These are phyloP conservation scores for Mycosphaerelloides madeirae DNA, from an alignment of 2,329 filamentous ascomycete species.

Conservation along the genomic window DNA sequence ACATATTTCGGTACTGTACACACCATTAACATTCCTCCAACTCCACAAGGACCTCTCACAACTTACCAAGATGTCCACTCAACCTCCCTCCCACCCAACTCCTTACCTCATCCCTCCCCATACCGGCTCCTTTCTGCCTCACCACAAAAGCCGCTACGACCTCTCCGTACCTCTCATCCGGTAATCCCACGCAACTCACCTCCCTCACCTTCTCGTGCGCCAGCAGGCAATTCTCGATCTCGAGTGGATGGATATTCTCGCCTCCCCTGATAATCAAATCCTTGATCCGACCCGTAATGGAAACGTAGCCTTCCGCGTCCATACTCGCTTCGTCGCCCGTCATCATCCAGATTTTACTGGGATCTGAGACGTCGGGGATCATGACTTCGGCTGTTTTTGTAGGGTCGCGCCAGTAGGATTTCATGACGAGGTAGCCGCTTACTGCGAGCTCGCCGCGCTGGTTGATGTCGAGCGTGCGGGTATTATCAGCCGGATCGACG, in stretches of 20 bases:
- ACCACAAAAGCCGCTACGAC: slow-evolving; percentile 80
- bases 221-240: slow-evolving; percentile 84
- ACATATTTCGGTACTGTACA: slow-evolving; percentile 70
- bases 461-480: slow-evolving; percentile 56
- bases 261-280: slow-evolving; percentile 92
- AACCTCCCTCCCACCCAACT: slow-evolving; percentile 68
- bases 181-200: slow-evolving; percentile 76
- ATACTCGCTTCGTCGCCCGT: slow-evolving; percentile 89
- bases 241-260: slow-evolving; percentile 92
- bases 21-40: slow-evolving; percentile 2
- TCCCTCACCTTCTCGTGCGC: slow-evolving; percentile 66
- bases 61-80: slow-evolving; percentile 63
- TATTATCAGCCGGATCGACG: slow-evolving; percentile 62
- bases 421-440: slow-evolving; percentile 82
- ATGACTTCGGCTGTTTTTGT: slow-evolving; percentile 65
- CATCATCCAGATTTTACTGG: slow-evolving; percentile 72
- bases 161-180: slow-evolving; percentile 80
- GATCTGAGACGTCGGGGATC: slow-evolving; percentile 52
- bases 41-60: too few relatives aligned
- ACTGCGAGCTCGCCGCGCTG: slow-evolving; percentile 76
- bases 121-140: slow-evolving; percentile 40
- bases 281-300: slow-evolving; percentile 87
- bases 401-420: slow-evolving; percentile 79
- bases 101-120: slow-evolving; percentile 59
- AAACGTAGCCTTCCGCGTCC: slow-evolving; percentile 75